phyloP scores from a whole-genome alignment of 176 grass and related monocot genomes.

The Zoysia pacifica region DNA sequence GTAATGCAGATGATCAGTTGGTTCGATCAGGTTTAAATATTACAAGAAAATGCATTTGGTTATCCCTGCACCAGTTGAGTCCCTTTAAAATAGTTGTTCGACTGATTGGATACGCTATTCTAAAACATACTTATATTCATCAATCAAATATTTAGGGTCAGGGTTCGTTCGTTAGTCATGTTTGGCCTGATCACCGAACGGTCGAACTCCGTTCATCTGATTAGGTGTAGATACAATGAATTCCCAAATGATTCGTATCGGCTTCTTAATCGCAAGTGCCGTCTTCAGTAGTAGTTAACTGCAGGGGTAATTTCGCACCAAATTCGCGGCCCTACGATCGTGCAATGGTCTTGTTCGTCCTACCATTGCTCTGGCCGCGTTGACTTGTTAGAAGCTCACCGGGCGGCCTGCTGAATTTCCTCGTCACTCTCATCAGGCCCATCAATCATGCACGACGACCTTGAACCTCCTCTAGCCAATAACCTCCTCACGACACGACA shows the following conservation, averaged over 20 bases:
- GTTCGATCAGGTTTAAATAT: too few species aligned
- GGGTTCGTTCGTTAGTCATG: too few species aligned
- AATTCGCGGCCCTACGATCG: neutral
- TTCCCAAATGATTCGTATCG: neutral
- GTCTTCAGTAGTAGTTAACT: neutral
- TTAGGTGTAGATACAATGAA: neutral
- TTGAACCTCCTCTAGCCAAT: neutral
- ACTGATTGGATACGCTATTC: too few species aligned
- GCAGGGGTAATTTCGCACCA: neutral
- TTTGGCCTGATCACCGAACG: too few species aligned
- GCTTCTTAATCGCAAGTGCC: neutral
- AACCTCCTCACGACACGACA: too few species aligned
- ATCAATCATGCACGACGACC: neutral
- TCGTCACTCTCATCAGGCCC: neutral
- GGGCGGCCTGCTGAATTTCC: neutral
- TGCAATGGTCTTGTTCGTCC: neutral
- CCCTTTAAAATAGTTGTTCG: too few species aligned
- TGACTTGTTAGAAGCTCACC: neutral
- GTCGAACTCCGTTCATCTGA: too few species aligned
- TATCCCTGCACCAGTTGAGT: too few species aligned
- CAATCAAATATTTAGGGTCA: too few species aligned
- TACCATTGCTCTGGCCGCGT: neutral
- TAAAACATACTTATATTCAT: too few species aligned
- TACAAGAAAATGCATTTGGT: too few species aligned
- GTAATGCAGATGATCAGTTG: too few species aligned